Conservation (phyloP, 73 alveolate species). For the Paraurostyla sp. region DNA sequence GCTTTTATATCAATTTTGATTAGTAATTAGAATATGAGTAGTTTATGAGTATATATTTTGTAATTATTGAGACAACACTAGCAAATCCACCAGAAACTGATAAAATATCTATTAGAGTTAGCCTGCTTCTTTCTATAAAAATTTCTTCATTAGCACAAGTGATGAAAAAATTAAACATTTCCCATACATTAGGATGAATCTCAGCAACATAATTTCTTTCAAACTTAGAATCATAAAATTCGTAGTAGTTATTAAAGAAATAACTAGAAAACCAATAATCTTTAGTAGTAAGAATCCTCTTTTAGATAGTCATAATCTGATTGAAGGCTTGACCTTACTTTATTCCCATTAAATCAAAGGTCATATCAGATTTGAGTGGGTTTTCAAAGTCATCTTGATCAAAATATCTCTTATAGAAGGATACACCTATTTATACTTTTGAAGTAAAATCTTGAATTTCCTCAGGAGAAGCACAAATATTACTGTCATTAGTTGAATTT, state of each 20-base stretch:
- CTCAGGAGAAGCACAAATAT: background rate
- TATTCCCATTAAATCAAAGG: background rate
- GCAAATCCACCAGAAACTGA: background rate
- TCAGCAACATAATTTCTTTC: background rate
- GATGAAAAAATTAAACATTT: background rate
- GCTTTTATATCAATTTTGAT: background rate
- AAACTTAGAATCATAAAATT: background rate
- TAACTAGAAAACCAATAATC: background rate
- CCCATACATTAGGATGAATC: background rate
- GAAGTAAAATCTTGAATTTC: background rate
- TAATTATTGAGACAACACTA: background rate
- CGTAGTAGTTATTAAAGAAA: background rate
- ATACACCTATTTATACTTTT: background rate
- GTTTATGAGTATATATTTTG: background rate
- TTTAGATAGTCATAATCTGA: background rate
- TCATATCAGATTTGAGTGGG: background rate
- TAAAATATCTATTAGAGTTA: background rate
- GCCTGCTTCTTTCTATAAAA: background rate
- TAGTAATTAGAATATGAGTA: background rate
- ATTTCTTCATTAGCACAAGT: background rate
- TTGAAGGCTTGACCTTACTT: background rate
- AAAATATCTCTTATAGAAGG: background rate
- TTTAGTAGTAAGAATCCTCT: background rate
- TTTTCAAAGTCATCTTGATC: background rate
- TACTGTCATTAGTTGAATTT: background rate